Evolutionary conservation across 208 protist species (phyloP), one percentile per base, ranked within the genome.

Genomic region (Leishmania major): DNA sequence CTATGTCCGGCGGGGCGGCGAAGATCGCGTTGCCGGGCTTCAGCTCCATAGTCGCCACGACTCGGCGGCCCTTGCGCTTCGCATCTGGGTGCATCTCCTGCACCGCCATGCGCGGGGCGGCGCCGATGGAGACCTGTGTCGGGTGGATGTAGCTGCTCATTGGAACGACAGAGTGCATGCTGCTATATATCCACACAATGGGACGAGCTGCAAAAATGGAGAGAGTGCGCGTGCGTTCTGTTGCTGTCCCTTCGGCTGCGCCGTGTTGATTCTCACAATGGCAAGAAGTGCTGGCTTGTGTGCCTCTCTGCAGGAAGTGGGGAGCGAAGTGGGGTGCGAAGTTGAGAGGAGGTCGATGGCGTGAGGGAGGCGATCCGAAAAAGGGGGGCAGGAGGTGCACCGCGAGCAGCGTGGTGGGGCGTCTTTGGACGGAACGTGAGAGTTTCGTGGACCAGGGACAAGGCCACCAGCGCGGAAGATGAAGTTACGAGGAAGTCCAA

Each of bases 41-140:
- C 72, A 93, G 80, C 7, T 79, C 83, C 1, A 62, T 81, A 7
- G 86, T 78, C 3, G 92, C 92, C 49, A 95, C 84, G 35, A 97
- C 88, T 43, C 92, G 92, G 31, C 94, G 94, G 6, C 94, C 94
- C 28, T 84, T 84, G 4, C 81, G 69, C 51, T 82, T 80, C 28
- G 77, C 59, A 43, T 82, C 73, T 11, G 69, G 60, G 53, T 83
- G 75, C 25, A 37, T 75, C 78, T 86, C 78, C 70, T 81, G 55
- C 31, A 81, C 82, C 82, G 78, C 78, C 82, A 86, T 85, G 1
- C 82, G 82, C 25, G 82, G 82, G 4, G 75, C 53, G 40, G 75
- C 60, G 40, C 57, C 60, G 40, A 76, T 60, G 47, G 72, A 76
- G 49, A 76, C 49, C 28, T 55, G 72, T 10, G 72, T 60, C 17